Evolutionary conservation across 352 stramenopile species (phyloP).

Genomic region (Phytophthora cajani): DNA sequence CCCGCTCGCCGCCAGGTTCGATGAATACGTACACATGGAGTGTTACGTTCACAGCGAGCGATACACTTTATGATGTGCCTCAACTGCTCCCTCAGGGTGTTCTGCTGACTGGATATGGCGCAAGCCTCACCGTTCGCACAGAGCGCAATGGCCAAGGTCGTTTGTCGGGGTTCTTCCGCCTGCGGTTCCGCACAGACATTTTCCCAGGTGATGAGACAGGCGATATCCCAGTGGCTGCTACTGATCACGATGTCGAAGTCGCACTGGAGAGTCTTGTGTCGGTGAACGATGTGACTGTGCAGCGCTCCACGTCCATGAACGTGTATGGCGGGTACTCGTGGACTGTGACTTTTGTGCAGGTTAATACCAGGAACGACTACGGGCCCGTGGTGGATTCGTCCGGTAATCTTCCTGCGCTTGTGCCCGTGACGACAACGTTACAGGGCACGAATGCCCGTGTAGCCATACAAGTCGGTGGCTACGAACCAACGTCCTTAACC

Average conservation of each 20-base stretch:
- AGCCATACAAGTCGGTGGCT: constrained; percentile 59
- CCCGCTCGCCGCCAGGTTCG: constrained; percentile 38
- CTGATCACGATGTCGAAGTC: constrained; percentile 54
- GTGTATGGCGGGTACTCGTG: constrained; percentile 81
- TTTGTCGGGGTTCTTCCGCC: constrained; percentile 70
- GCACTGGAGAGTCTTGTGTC: constrained; percentile 78
- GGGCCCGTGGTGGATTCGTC: constrained; percentile 71
- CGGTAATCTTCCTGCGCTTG: constrained; percentile 70
- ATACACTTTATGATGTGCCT: constrained; percentile 68
- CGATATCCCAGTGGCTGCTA: constrained; percentile 69
- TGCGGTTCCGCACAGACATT: constrained; percentile 73
- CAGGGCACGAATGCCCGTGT: constrained; percentile 70
- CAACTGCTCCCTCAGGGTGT: constrained; percentile 58
- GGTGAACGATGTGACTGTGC: constrained; percentile 69
- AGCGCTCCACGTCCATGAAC: constrained; percentile 74
- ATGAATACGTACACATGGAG: constrained; percentile 76
- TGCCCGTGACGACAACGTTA: constrained; percentile 56
- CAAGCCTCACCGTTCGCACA: constrained; percentile 53
- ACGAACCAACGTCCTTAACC: constrained; percentile 39
- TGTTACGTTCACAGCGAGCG: constrained; percentile 77
- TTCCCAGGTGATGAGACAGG: constrained; percentile 80
- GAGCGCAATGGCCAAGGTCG: constrained; percentile 66
- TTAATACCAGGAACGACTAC: constrained; percentile 82
- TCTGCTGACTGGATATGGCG: constrained; percentile 66
- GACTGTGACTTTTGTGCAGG: constrained; percentile 82